These are phyloP conservation scores for Alternaria arborescens DNA, from an alignment of 2,329 filamentous ascomycete species.

Conservation along the genomic window DNA sequence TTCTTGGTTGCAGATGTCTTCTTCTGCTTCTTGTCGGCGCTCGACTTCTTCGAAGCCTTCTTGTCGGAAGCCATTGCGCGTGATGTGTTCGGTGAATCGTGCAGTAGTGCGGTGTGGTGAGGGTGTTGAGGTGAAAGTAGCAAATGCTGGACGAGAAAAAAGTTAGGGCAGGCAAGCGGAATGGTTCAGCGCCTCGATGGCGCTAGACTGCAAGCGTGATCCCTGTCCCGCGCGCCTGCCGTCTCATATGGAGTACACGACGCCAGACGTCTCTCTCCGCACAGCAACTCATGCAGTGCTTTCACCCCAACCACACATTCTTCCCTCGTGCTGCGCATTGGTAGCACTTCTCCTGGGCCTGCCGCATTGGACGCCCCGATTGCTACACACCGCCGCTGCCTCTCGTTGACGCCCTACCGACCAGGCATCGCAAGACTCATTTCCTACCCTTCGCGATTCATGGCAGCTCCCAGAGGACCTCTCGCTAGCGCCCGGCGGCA, in stretches of 20 bases:
- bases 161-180: slow-evolving; percentile 29
- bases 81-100: slow-evolving; percentile 12
- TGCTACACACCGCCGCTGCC: slow-evolving; percentile 16
- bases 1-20: slow-evolving; percentile 11
- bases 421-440: slow-evolving; percentile 24
- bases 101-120: not conserved
- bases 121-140: slow-evolving; percentile 14
- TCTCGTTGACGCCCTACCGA: slow-evolving; percentile 8
- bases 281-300: slow-evolving; percentile 23
- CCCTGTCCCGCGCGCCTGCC: slow-evolving; percentile 24
- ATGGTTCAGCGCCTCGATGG: slow-evolving; percentile 17
- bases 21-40: slow-evolving; percentile 31
- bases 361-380: not conserved
- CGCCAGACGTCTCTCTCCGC: slow-evolving; percentile 27
- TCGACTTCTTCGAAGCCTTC: slow-evolving; percentile 23
- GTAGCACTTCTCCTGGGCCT: not conserved
- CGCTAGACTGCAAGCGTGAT: slow-evolving; percentile 27
- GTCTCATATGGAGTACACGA: slow-evolving; percentile 33
- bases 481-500: slow-evolving; percentile 28
- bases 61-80: slow-evolving; percentile 38
- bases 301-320: slow-evolving; percentile 15
- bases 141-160: slow-evolving; percentile 29
- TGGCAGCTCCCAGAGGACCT: slow-evolving; percentile 27
- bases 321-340: slow-evolving; percentile 10
- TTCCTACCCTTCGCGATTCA: slow-evolving; percentile 26